Evolutionary conservation across 441 rosid genomes (phyloP), one percentile per base, ranked within the genome.

Genomic region (Euphorbia celastroides): DNA sequence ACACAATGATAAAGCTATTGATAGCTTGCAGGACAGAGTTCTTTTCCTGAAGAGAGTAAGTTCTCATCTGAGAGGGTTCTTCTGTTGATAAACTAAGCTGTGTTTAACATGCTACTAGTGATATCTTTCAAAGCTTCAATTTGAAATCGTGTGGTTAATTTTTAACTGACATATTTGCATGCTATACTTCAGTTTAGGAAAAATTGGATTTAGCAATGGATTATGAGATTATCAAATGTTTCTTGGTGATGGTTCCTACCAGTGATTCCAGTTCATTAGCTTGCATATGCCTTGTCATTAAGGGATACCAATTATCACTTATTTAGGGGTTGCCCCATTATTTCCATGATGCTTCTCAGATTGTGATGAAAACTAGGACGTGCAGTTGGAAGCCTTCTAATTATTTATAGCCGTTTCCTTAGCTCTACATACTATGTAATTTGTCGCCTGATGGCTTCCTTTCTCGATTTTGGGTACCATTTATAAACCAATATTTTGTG

Each of bases 1-100:
- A 28, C 91, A 86, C 72, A 93, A 88, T 74, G 97, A 87, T 60
- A 87, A 77, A 72, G 90, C 87, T 2, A 50, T 90, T 5, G 88
- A 80, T 19, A 77, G 62, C 79, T 75, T 93, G 62, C 87, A 93
- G 50, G 92, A 88, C 69, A 86, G 87, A 79, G 91, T 86, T 64
- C 60, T 75, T 52, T 82, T 90, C 76, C 83, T 90, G 9, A 90
- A 93, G 84, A 83, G 79, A 67, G 94, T 90, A 83, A 72, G 83
- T 73, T 63, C 62, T 28, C 19, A 10, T 28, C 57, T 34, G 66
- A 41, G 66, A 68, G 30, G 22, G 51, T 70, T n/a, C 56, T 7
- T 72, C 64, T 60, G 31, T n/a, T 71, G 51, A 6, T 31, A 9
- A 12, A 72, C 51, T 48, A 55, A 17, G n/a, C n/a, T n/a, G n/a